Evolutionary conservation across 192 early-diverging fungal species (phyloP).

Genomic region (Spizellomyces sp.): DNA sequence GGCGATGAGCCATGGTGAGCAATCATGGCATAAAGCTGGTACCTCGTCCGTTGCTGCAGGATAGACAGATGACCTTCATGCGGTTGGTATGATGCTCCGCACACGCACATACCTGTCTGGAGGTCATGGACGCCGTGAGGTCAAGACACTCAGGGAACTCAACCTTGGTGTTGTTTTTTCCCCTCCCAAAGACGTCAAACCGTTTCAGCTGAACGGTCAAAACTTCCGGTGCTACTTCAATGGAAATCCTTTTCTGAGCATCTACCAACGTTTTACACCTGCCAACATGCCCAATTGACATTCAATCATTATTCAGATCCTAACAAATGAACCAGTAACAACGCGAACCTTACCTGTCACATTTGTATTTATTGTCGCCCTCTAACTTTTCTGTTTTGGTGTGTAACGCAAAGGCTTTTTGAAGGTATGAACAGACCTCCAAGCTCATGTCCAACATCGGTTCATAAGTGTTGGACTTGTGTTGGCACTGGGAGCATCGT

Average conservation of each 20-base stretch:
- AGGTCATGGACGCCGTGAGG: background rate
- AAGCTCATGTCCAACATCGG: background rate
- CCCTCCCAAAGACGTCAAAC: background rate
- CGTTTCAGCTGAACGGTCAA: slow-evolving; percentile 1
- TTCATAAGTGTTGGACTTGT: slow-evolving; percentile 5
- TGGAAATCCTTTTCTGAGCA: background rate
- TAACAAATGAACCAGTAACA: background rate
- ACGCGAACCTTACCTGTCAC: background rate
- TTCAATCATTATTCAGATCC: background rate
- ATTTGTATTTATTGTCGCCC: background rate
- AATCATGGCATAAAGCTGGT: background rate
- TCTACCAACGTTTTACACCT: background rate
- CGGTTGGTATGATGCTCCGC: too few species aligned
- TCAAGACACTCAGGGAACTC: background rate
- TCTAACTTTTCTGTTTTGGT: background rate
- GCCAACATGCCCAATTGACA: background rate
- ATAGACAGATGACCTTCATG: background rate
- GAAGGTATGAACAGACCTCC: background rate
- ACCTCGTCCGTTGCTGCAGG: background rate
- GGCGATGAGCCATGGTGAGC: background rate
- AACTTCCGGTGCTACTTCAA: background rate
- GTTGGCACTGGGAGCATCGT: background rate
- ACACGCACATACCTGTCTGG: background rate
- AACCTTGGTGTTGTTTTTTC: background rate
- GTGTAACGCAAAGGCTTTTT: background rate